Base-by-base conservation (phyloP, 2,329 filamentous ascomycete species). In the Allantophomopsis lycopodina region DNA sequence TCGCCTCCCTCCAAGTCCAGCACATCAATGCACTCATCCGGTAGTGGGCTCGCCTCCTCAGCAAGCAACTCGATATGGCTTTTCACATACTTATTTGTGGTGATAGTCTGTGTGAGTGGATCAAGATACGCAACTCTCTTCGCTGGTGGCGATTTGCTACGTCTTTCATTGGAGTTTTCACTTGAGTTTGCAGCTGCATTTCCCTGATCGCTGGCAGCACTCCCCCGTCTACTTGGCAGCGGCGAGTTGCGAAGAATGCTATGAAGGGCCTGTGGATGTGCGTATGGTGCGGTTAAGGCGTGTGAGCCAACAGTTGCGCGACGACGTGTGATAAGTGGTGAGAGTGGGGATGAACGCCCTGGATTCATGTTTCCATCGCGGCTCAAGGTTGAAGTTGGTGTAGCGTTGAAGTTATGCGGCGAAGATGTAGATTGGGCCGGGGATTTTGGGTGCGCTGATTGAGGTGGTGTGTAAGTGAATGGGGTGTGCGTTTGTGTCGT, bases 181-280 rank as follows among this genome's bases (percentile, higher is more conserved):
- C 7, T 20, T 7, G 18, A 20, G 18, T 20, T 20, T 20, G 18
- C 18, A 7, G 4, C 18, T 20, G 18, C 8, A 12, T 28, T 12
- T 4, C 11, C 23, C 8, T 28, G 7, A 8, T 28, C 23, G 23
- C 23, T 28, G 7, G 11, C 23, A 12, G 8, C 23, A 10, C 23
- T 28, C 5, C 23, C 23, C 23, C 23, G 23, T 8, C 23, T 8
- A 8, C 23, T 28, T 3, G 73, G 72, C 6, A 79, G 61, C 14
- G 76, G 76, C 4, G 76, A 80, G 61, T 80, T 80, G 39, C 75
- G 70, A 16, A 80, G 65, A 49, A 80, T 80, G 55, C 73, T 78
- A 53, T 71, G 75, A 8, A 79, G 65, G 33, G 64, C 61, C 41
- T 66, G 66, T 28, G 75, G 69, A 45, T 74, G 74, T 2, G 62